phyloP scores from a whole-genome alignment of 2,329 filamentous ascomycete genomes.

The Fragosphaeria purpurea region DNA sequence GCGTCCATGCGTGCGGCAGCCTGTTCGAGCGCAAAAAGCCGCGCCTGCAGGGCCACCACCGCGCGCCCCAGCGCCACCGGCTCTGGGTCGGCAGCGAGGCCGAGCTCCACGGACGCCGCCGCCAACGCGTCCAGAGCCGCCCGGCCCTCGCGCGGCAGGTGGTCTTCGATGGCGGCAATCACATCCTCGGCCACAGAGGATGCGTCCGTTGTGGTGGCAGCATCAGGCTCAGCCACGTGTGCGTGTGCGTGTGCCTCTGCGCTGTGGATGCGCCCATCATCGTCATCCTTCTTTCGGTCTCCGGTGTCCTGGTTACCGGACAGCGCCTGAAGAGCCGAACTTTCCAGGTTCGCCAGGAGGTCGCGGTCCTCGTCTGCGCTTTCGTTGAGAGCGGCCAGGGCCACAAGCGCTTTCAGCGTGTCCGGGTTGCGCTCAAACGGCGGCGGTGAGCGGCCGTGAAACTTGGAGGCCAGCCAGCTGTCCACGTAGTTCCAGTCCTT shows the following conservation, averaged over 20 bases:
- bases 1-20: slow-evolving; percentile 41
- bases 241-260: too few relatives aligned
- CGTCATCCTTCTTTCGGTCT: too few relatives aligned
- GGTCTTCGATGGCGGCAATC: slow-evolving; percentile 42
- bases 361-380: slow-evolving; percentile 60
- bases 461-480: slow-evolving; percentile 67
- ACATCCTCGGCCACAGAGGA: slow-evolving; percentile 25
- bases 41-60: slow-evolving; percentile 47
- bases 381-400: slow-evolving; percentile 68
- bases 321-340: slow-evolving; percentile 46
- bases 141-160: slow-evolving; percentile 44
- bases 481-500: slow-evolving; percentile 90
- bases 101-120: slow-evolving; percentile 37
- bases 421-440: slow-evolving; percentile 74
- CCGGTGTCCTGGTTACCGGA: too few relatives aligned
- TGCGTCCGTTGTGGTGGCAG: not conserved
- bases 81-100: slow-evolving; percentile 33
- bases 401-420: slow-evolving; percentile 65
- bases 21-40: slow-evolving; percentile 45
- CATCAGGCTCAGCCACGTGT: too few relatives aligned
- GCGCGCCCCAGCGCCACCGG: slow-evolving; percentile 38
- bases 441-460: slow-evolving; percentile 53
- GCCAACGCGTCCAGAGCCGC: slow-evolving; percentile 50
- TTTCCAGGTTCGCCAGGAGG: slow-evolving; percentile 48
- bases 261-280: not conserved